Conservation (phyloP, 1,139 yeast genomes). For the Saccharomycopsis phalli region DNA sequence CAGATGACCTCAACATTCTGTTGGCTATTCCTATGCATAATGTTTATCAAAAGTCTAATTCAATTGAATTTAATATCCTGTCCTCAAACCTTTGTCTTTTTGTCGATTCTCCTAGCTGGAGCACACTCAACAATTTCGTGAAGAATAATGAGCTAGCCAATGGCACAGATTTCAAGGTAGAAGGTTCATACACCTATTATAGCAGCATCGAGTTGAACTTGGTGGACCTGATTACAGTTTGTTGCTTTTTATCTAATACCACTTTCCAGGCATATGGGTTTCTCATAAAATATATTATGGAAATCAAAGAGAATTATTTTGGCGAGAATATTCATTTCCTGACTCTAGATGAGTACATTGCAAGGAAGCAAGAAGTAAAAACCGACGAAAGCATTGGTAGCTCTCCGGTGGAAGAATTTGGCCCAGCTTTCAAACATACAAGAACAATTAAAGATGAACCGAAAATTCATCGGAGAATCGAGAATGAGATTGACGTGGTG, state of each 20-base stretch:
- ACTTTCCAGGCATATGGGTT: slow-evolving; percentile 73
- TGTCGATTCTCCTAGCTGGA: slow-evolving; percentile 86
- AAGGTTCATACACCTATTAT: slow-evolving; percentile 60
- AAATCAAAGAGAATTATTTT: slow-evolving; percentile 80
- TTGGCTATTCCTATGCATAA: slow-evolving; percentile 54
- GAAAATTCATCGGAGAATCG: slow-evolving; percentile 38
- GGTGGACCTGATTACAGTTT: slow-evolving; percentile 60
- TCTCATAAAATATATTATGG: slow-evolving; percentile 63
- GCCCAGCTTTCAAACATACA: slow-evolving; percentile 10
- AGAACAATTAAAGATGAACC: slow-evolving; percentile 4
- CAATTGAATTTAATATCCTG: slow-evolving; percentile 42
- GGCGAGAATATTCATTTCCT: slow-evolving; percentile 79
- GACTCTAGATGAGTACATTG: slow-evolving; percentile 72
- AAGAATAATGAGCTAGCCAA: slow-evolving; percentile 55
- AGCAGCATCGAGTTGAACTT: slow-evolving; percentile 52
- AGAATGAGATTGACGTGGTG: slow-evolving; percentile 70
- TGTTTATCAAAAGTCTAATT: slow-evolving; percentile 47
- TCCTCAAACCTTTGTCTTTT: slow-evolving; percentile 58
- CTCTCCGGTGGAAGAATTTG: slow-evolving; percentile 3
- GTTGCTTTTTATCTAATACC: slow-evolving; percentile 57
- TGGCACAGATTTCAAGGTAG: slow-evolving; percentile 49
- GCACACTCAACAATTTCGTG: slow-evolving; percentile 68
- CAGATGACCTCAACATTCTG: slow-evolving; percentile 43
- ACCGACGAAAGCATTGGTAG: background rate
- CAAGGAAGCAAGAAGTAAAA: slow-evolving; percentile 5